Base-by-base conservation (phyloP, 371 early-diverging fungal species). In the Zancudomyces culisetae region DNA sequence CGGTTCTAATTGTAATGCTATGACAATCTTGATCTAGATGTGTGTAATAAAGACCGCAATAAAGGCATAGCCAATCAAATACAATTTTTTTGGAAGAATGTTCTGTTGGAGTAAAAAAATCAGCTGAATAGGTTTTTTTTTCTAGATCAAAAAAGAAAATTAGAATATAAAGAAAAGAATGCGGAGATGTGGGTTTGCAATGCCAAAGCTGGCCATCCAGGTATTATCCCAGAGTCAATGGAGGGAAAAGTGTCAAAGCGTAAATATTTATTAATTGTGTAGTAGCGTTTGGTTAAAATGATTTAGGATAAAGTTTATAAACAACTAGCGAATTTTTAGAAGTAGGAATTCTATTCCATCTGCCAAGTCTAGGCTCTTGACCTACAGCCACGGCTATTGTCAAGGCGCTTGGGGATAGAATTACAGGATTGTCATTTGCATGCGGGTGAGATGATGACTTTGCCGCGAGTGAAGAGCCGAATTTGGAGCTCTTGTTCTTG, bases 301-400 rank as follows among this genome's bases (percentile, higher is more conserved):
- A 43, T 22, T 2, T 10, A 6, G 50, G 50, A 13, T 49, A 23
- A 18, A 52, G 3, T 15, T 15, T 47, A 46, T 27, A 23, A 39
- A 42, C 22, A 21, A 27, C 12, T 2, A 52, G 18, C 18, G 18
- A 18, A 30, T 52, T 52, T 43, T 21, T 23, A n/a, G 42, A 15
- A 18, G 45, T 26, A 15, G 35, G 35, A 2, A 52, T 43, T 3
- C 43, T 3, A 0, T 20, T 51, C 97, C 97, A 96, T 43, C 97
- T 77, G n/a, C 97, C 97, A 42, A 80, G 52, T 53, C 79, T 72
- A 54, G 84, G 83, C 61, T 96, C 93, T 62, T 88, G 85, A 18
- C 91, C 91, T 24, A 83, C 68, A 12, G 80, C 90, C 0, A 76
- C 78, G 1, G 79, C 75, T n/a, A 92, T 52, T 42, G 70, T 74